These are phyloP conservation scores for Vitis hybrid DNA, from an alignment of 177 flowering plant species.

Conservation along the genomic window DNA sequence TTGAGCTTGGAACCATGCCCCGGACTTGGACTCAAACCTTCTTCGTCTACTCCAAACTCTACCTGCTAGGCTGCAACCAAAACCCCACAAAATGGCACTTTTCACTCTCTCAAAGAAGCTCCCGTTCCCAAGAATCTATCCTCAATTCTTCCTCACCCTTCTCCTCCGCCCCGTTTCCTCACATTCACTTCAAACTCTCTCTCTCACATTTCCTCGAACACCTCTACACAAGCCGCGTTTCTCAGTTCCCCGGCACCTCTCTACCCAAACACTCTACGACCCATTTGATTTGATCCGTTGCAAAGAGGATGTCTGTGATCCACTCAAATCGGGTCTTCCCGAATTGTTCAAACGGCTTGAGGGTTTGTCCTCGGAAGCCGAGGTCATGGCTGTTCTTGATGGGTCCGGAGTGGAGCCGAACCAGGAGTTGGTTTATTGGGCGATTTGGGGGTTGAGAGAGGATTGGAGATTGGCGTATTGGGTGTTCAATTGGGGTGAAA, in stretches of 20 bases:
- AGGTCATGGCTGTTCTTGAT: constrained; percentile 51
- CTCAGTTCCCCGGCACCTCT: constrained; percentile 22
- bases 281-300: constrained; percentile 24
- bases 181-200: constrained; percentile 4
- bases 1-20: constrained; percentile 19
- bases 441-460: constrained; percentile 60
- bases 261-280: constrained; percentile 20
- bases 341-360: constrained; percentile 30
- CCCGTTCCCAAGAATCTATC: constrained; percentile 7
- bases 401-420: constrained; percentile 42
- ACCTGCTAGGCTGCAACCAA: neutral
- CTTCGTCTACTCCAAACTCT: neutral
- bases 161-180: neutral
- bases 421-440: constrained; percentile 39
- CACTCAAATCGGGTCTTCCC: constrained; percentile 21
- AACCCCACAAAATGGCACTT: constrained; percentile 12
- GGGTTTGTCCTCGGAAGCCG: constrained; percentile 37
- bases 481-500: constrained; percentile 76
- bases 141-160: constrained; percentile 7
- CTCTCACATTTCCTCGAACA: constrained; percentile 34
- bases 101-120: constrained; percentile 18
- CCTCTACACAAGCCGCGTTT: constrained; percentile 2
- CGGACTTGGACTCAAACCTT: neutral
- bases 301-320: neutral
- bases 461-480: constrained; percentile 72